Evolutionary conservation across 2,329 filamentous ascomycete species (phyloP), one percentile per base, ranked within the genome.

Genomic region (Pseudocercospora pini-densiflorae): DNA sequence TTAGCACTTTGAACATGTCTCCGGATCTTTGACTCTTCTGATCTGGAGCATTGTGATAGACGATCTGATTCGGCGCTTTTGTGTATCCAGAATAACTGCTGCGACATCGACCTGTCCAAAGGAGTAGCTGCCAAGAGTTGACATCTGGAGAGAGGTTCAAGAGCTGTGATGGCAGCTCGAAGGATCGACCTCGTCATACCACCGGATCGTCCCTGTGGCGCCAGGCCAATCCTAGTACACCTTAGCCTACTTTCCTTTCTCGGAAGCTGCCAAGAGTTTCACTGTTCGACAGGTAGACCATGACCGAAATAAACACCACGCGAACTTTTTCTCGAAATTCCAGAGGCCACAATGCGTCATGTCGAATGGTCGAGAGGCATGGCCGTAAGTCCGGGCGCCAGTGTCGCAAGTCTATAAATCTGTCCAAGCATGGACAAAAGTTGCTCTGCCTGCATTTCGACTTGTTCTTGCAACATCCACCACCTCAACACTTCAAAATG

Each of bases 81-180:
- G 51, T 54, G 51, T 23, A 54, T 27, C 51, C 51, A 54, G 51
- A 54, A 27, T 29, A 54, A 9, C 51, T 54, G 51, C 16, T 54
- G 51, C 51, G 51, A 54, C 51, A 54, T 54, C 7, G 51, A 24
- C 24, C 5, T 16, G 4, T 27, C 14, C 21, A 29, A 54, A 14
- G 14, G 23, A 29, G 51, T 54, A 54, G 51, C 51, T 54, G 51
- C 51, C 51, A 54, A 54, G 51, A 54, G 24, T 29, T 12, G 21
- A 51, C 47, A 7, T 51, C 19, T 24, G 19, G 19, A 21, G 19
- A 21, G 23, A 54, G 21, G 14, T n/a, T 54, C 21, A 10, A 24
- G 16, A n/a, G 23, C 51, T 29, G n/a, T n/a, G 51, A 31, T 12
- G 21, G 24, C 9, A 24, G 49, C 19, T 49, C 3, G 2, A 27